Percentiles rank a stretch among this genome's conserved stretches.
Conservation (phyloP, 2,329 filamentous ascomycete genomes). For the Sporothrix schenckii region DNA sequence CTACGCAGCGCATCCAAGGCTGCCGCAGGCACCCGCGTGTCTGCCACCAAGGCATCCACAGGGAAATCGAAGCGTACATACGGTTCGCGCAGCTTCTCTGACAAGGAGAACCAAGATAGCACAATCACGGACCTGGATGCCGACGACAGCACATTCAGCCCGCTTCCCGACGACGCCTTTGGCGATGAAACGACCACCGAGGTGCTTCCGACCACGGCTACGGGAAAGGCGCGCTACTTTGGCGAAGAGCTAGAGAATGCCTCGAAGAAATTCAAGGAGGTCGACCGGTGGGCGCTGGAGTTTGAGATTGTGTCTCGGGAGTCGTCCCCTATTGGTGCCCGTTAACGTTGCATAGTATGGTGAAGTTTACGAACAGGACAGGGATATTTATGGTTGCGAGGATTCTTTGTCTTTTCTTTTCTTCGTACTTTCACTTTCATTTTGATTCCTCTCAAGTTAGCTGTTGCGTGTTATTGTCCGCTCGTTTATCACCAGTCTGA, state of each 20-base stretch:
- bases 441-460: no score
- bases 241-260: slow-evolving; percentile 60
- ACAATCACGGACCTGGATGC: slow-evolving; percentile 37
- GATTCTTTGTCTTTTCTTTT: background rate
- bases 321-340: slow-evolving; percentile 56
- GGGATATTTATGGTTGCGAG: background rate
- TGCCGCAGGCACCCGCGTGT: slow-evolving; percentile 18
- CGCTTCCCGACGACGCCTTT: slow-evolving; percentile 52
- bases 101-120: slow-evolving; percentile 29
- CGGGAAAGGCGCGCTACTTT: slow-evolving; percentile 39
- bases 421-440: background rate
- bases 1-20: slow-evolving; percentile 17
- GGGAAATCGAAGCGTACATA: slow-evolving; percentile 50
- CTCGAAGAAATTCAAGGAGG: slow-evolving; percentile 67
- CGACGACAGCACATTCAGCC: slow-evolving; percentile 47
- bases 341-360: slow-evolving; percentile 42
- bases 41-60: background rate
- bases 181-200: slow-evolving; percentile 46
- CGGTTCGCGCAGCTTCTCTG: slow-evolving; percentile 51
- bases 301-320: slow-evolving; percentile 65
- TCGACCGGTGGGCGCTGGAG: slow-evolving; percentile 69
- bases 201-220: slow-evolving; percentile 44
- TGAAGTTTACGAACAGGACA: background rate
- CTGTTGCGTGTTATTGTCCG: background rate
- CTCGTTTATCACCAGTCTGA: background rate